Base-by-base conservation (phyloP, 371 early-diverging fungal genomes). In the Apophysomyces elegans region DNA sequence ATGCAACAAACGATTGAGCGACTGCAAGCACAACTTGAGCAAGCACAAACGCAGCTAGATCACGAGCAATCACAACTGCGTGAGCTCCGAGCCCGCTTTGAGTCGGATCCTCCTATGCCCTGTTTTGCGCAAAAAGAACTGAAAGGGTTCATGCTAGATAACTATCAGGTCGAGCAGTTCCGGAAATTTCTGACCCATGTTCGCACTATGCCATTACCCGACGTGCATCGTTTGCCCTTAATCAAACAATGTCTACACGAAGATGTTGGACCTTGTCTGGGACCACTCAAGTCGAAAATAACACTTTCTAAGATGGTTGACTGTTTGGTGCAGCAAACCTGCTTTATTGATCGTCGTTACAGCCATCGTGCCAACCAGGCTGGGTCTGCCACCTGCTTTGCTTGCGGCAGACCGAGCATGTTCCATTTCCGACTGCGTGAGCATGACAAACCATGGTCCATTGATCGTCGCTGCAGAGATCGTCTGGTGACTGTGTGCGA, bases 401-500 rank as follows among this genome's bases (percentile, higher is more conserved):
- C 92, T 14, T 94, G 94, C 67, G 93, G 92, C 39, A 84, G 84
- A 32, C 14, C 66, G 5, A 78, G 83, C 13, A 75, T 74, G 4
- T 83, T 86, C 67, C 84, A 84, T 2, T 92, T 87, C 70, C 86
- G 89, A 45, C 91, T 92, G 76, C 81, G 86, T 61, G 85, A 90
- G 3, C 81, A 88, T 26, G 69, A 75, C 43, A 79, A 84, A 58
- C 87, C 89, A 11, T 93, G 93, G 92, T 77, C 82, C 32, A 88
- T 95, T 44, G 94, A 94, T 67, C 77, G 80, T 7, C 76, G 81
- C 58, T 95, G 95, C 72, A 87, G 93, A n/a, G 93, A 92, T 75
- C 84, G 93, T 4, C 65, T 95, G 13, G 90, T 94, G 5, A 89
- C 94, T 7, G 91, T 86, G 11, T 90, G 91, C 67, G 94, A 95